Percentiles rank a stretch among this genome's conserved stretches.
Conservation (phyloP, 345 rosid genomes). For the Laguncularia racemosa region DNA sequence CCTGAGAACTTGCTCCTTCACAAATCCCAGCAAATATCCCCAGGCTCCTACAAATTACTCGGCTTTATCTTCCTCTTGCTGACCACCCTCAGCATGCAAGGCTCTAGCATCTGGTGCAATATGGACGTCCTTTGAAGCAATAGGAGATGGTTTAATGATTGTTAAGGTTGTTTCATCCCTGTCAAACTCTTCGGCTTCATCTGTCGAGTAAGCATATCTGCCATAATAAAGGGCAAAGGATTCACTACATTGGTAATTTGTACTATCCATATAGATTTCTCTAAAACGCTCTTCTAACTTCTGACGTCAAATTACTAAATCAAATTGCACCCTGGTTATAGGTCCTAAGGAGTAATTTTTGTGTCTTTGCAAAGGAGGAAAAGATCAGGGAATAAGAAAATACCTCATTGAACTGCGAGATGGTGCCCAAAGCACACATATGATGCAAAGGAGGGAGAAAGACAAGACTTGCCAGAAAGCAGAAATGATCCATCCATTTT, state of each 20-base stretch:
- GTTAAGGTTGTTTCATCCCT: slow-evolving; percentile 63
- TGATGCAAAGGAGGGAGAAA: slow-evolving; percentile 70
- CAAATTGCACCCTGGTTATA: neutral
- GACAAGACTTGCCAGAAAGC: slow-evolving; percentile 95
- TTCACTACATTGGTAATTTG: neutral
- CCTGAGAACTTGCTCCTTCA: neutral
- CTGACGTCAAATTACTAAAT: too few relatives aligned
- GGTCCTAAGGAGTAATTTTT: slow-evolving; percentile 36
- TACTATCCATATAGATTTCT: neutral
- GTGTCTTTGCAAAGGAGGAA: slow-evolving; percentile 34
- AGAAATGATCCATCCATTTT: slow-evolving; percentile 90
- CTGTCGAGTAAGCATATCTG: slow-evolving; percentile 80
- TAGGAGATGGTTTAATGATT: slow-evolving; percentile 62
- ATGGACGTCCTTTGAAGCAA: slow-evolving; percentile 44
- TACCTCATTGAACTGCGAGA: slow-evolving; percentile 85
- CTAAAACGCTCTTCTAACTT: neutral
- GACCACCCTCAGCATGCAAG: slow-evolving; percentile 22
- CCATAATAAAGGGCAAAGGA: neutral
- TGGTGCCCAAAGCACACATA: slow-evolving; percentile 94
- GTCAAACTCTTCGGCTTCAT: slow-evolving; percentile 63
- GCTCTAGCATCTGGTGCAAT: slow-evolving; percentile 42
- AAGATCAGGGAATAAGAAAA: too few relatives aligned
- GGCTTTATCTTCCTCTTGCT: slow-evolving; percentile 76
- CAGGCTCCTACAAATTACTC: slow-evolving; percentile 14
- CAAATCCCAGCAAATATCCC: neutral